These are phyloP conservation scores for Colletotrichum sojae DNA, from an alignment of 2,329 filamentous ascomycete genomes.

Conservation along the genomic window DNA sequence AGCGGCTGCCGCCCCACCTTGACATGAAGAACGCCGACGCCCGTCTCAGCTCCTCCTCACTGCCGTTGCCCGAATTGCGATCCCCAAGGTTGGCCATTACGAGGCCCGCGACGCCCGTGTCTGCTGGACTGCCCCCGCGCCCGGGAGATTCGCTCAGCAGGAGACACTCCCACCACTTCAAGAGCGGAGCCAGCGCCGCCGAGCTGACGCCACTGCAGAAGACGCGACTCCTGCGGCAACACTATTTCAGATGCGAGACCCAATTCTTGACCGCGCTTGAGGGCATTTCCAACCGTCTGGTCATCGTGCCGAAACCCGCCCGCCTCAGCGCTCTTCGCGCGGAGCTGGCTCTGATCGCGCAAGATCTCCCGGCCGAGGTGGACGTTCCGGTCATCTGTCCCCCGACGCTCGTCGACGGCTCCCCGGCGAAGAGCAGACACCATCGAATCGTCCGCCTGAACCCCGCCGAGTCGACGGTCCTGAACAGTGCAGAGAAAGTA, in stretches of 20 bases:
- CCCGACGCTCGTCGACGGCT: constrained; percentile 79
- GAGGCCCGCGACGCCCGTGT: constrained; percentile 71
- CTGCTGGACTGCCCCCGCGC: constrained; percentile 64
- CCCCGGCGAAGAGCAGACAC: constrained; percentile 81
- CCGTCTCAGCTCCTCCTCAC: constrained; percentile 76
- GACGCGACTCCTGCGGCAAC: constrained; percentile 79
- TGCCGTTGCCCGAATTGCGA: constrained; percentile 73
- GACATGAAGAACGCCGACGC: constrained; percentile 70
- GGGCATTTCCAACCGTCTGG: constrained; percentile 87
- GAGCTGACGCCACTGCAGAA: constrained; percentile 77
- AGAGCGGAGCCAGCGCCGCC: constrained; percentile 70
- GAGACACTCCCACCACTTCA: constrained; percentile 73
- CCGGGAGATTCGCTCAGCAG: constrained; percentile 65
- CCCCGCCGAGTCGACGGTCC: constrained; percentile 85
- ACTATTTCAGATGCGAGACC: constrained; percentile 87
- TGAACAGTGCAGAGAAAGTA: constrained; percentile 90
- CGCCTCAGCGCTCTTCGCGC: constrained; percentile 85
- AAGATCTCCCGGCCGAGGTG: constrained; percentile 86
- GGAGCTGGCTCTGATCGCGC: constrained; percentile 84
- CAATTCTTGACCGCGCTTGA: constrained; percentile 86
- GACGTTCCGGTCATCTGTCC: constrained; percentile 88
- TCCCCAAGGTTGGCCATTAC: constrained; percentile 63
- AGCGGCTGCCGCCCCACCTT: constrained; percentile 62
- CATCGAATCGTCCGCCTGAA: constrained; percentile 88
- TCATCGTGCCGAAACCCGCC: constrained; percentile 85